Base-by-base conservation (phyloP, 2,329 filamentous ascomycete genomes). In the Botrytis medusae region DNA sequence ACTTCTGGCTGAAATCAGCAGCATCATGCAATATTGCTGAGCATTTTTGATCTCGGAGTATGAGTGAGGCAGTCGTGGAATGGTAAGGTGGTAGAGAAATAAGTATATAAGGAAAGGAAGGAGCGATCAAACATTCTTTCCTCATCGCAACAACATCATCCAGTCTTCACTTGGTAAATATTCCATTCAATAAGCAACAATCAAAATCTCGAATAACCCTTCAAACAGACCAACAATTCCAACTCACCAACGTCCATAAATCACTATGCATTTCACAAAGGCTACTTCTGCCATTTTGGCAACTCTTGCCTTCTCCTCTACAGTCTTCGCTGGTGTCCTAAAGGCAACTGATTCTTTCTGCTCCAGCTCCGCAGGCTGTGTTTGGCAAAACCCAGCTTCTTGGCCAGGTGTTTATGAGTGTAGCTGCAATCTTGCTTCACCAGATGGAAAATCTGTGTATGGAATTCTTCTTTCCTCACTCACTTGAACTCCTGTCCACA, bases 261-360 rank as follows among this genome's bases (percentile, higher is more conserved):
- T 60, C 64, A 25, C 18, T 18, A 72, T 72, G 71, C 54, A 51
- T 32, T 72, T 72, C 54, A 51, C 57, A 25, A 51, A 48, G 29
- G 40, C 71, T 42, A 51, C 63, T 57, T 46, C 51, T 25, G 34
- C 71, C 64, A 69, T 72, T 57, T 69, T 72, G 63, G 40, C 51
- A n/a, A 42, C 64, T 32, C 37, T 71, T 57, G 48, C 65, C 29
- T 54, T 69, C 42, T 60, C 71, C 29, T 64, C 40, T 37, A 40
- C 71, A 34, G 63, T 29, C 32, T 69, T 54, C 9, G 63, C 63
- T 32, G 69, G 57, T 51, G 32, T 71, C 1, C 42, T 48, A 22
- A 29, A 25, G 29, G 10, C 25, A 42, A 29, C 46, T 20, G 71
- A 69, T 40, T 18, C 48, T 1, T 72, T 65, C 61, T 71, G 69